Evolutionary conservation across 2,329 filamentous ascomycete species (phyloP), one percentile per base, ranked within the genome.

Genomic region (Hirsutella minnesotensis): DNA sequence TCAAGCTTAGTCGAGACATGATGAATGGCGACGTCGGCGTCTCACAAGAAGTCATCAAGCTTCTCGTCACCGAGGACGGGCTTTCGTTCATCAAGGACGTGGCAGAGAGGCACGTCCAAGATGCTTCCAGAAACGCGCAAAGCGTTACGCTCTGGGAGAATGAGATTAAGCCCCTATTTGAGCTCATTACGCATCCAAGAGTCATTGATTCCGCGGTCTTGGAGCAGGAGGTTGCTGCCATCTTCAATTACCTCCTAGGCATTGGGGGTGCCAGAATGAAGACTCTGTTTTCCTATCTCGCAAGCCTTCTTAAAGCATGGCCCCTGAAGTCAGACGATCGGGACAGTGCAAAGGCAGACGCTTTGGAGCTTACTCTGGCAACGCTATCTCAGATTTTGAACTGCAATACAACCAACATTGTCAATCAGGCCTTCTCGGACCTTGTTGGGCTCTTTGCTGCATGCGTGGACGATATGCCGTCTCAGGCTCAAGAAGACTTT

Each of bases 191-290:
- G 1, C 62, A 68, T 20, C 43, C 8, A n/a, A n/a, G n/a, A n/a
- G n/a, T n/a, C n/a, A n/a, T n/a, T n/a, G n/a, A n/a, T n/a, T n/a
- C n/a, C n/a, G 56, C 60, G 10, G 51, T 66, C 0, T 50, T 69
- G 13, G 65, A 68, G 41, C 55, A 60, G 30, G 50, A 66, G 27
- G 58, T 65, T 1, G 55, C 58, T 3, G 42, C 39, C 0, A 53
- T 67, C 15, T 61, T 56, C 46, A 63, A 58, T 30, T 62, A 57
- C 38, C 40, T 67, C 0, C 44, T 56, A 7, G 65, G 65, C 7
- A 44, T 61, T 21, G 57, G 60, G 1, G 60, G 58, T 3, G 36
- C 40, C 12, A 51, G 59, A 12, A 57, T 66, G 49, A 49, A 41
- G 2, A 45, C 22, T 0, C 46, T 68, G 4, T 66, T 62, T 43